Conservation (phyloP, 441 rosid genomes). For the Gossypium aridum region DNA sequence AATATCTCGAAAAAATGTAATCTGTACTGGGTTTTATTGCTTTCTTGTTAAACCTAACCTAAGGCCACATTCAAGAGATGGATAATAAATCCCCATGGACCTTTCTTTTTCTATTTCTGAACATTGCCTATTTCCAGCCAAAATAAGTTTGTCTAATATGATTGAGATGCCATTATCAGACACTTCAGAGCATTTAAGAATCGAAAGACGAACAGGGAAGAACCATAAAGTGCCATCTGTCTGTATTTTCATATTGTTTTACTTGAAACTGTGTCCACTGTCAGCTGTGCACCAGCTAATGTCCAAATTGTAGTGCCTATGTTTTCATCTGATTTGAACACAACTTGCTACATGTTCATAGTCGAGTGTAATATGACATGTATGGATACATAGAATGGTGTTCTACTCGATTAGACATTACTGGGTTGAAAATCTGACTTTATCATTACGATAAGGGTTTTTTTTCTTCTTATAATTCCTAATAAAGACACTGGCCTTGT, state of each 20-base stretch:
- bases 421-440: not conserved
- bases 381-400: not conserved
- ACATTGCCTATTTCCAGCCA: not conserved
- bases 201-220: not conserved
- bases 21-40: not conserved
- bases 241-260: not conserved
- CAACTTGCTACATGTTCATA: not conserved
- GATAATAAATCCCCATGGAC: not conserved
- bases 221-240: not conserved
- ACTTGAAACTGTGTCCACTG: not conserved
- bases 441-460: not conserved
- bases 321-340: not conserved
- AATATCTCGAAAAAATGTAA: not conserved
- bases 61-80: not conserved
- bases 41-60: not conserved
- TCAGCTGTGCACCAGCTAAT: not conserved
- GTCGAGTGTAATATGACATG: not conserved
- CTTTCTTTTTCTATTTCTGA: not conserved
- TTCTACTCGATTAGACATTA: not conserved
- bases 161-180: not conserved
- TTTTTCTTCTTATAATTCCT: not conserved
- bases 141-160: conserved; percentile 1
- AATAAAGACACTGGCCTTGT: not conserved
- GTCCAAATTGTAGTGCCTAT: not conserved
- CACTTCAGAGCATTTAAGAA: not conserved